Conservation (phyloP, 2,329 filamentous ascomycete species). For the Trichoderma cornu-damae region DNA sequence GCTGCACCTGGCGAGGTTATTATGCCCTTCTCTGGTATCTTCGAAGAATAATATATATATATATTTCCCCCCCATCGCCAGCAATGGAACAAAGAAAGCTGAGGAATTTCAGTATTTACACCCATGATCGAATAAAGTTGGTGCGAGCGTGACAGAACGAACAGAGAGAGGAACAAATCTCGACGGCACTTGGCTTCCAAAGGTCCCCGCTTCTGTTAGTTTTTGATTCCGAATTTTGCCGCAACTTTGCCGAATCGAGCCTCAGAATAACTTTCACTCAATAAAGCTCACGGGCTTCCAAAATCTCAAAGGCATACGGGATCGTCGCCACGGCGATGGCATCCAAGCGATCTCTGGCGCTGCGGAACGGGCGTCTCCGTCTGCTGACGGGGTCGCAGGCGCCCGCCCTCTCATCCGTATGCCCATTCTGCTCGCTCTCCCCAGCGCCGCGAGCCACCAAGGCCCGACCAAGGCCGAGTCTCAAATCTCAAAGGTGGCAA, state of each 20-base stretch:
- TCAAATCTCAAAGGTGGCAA: slow-evolving; percentile 28
- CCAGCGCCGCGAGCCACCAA: slow-evolving; percentile 24
- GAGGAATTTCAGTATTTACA: not conserved
- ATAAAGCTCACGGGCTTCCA: slow-evolving; percentile 5
- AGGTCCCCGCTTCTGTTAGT: not conserved
- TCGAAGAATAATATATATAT: too few species aligned
- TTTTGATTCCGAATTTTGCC: slow-evolving; percentile 18
- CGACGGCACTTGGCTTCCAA: not conserved
- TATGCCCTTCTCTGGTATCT: too few species aligned
- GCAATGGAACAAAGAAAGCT: not conserved
- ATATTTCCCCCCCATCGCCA: too few species aligned
- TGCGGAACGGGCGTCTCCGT: slow-evolving; percentile 27
- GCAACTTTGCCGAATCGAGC: slow-evolving; percentile 20
- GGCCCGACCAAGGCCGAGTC: slow-evolving; percentile 22
- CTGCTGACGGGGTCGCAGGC: slow-evolving; percentile 23
- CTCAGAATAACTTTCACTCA: slow-evolving; percentile 7
- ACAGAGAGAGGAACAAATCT: too few species aligned
- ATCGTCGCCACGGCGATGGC: slow-evolving; percentile 26
- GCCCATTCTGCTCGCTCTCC: slow-evolving; percentile 31
- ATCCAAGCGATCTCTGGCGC: slow-evolving; percentile 29
- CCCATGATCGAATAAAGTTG: not conserved
- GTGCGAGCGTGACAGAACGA: not conserved
- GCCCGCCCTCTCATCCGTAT: slow-evolving; percentile 23
- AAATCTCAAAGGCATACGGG: not conserved
- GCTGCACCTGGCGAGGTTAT: not conserved